These are phyloP conservation scores for Silybum marianum DNA, from an alignment of 129 eudicot genomes.

Conservation along the genomic window DNA sequence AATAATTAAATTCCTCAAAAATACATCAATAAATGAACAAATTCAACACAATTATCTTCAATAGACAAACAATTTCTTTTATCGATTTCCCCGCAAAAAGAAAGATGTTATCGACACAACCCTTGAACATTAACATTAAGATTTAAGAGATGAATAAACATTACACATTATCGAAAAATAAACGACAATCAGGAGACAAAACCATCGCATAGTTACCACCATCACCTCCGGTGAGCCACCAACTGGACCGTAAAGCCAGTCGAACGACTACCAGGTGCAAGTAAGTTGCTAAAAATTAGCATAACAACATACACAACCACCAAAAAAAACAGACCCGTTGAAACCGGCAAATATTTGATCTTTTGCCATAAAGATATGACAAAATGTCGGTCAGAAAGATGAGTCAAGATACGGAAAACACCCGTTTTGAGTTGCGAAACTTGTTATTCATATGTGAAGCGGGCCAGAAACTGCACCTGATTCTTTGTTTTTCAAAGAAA, in stretches of 20 bases:
- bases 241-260: conserved; percentile 25
- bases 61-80: background rate
- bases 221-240: conserved; percentile 61
- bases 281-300: conserved; percentile 22
- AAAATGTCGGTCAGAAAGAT: conserved; percentile 25
- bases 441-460: conserved; percentile 51
- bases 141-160: conserved; percentile 1
- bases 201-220: conserved; percentile 28
- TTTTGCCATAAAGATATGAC: conserved; percentile 30
- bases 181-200: conserved; percentile 8
- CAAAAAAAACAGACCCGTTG: background rate
- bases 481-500: conserved; percentile 64
- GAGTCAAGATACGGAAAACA: conserved; percentile 19
- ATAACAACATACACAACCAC: conserved; percentile 3
- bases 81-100: background rate
- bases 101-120: background rate
- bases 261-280: conserved; percentile 68
- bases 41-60: background rate
- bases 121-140: conserved; percentile 7
- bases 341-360: conserved; percentile 18
- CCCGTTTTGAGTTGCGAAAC: background rate
- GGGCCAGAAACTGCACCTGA: conserved; percentile 55
- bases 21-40: background rate
- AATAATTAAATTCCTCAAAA: background rate
- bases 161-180: conserved; percentile 18